Evolutionary conservation across 2,329 filamentous ascomycete genomes (phyloP), one percentile per base, ranked within the genome.

Genomic region (Canariomyces notabilis): DNA sequence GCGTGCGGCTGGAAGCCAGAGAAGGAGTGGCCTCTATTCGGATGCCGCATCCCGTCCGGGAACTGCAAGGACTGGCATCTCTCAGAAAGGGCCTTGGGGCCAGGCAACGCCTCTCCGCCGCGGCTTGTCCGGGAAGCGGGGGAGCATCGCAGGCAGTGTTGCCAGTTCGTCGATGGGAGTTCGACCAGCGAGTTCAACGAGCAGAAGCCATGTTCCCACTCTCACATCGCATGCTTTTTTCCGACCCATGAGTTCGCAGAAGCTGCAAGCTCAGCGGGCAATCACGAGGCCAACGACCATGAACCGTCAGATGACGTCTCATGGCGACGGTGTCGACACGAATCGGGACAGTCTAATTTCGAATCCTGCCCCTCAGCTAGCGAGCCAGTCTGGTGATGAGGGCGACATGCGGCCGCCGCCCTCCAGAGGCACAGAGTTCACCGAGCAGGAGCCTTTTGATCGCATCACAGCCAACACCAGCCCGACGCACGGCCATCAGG

Each of bases 211-310:
- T 72, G 89, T 95, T 16, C 90, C 93, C 1, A 89, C 86, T 2
- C 72, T 98, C 43, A 85, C 89, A 2, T 89, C 89, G 14, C 86
- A 91, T 61, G 91, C 88, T 44, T 97, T 98, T 70, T 95, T 95
- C 63, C 85, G 85, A 18, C 93, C 93, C 32, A 95, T 98, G 89
- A 97, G 90, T 69, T 95, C 91, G 19, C 89, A 95, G 64, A 85
- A 89, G 64, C 73, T 97, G 41, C 91, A 97, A 68, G 89, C 89
- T 44, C 93, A 97, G 67, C 77, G 91, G 64, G 82, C 83, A 53
- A 79, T 67, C 7, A 61, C 70, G 31, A 69, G 75, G 18, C 70
- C 73, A 5, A 56, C 65, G 12, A 71, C 67, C 18, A 63, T 68
- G 56, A 64, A 61, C 45, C 69, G 72, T 19, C 63, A 64, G 18